Conservation (phyloP, 2,329 filamentous ascomycete species). For the Arthrobotrys conoides region DNA sequence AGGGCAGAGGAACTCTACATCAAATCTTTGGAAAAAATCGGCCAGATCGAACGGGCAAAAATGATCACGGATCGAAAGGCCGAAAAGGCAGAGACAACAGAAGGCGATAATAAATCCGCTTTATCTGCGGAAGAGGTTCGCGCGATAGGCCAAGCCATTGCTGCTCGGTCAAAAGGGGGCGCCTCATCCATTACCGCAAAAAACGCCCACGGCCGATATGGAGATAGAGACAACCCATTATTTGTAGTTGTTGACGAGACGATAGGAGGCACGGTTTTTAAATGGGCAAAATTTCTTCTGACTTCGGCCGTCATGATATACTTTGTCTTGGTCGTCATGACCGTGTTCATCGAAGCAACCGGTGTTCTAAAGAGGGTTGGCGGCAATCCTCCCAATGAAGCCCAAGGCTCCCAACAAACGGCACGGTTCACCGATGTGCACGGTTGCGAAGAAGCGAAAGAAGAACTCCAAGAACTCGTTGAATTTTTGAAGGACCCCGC, state of each 20-base stretch:
- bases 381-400: slow-evolving; percentile 81
- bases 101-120: slow-evolving; percentile 69
- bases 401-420: slow-evolving; percentile 91
- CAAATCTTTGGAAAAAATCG: slow-evolving; percentile 74
- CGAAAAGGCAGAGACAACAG: slow-evolving; percentile 66
- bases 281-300: slow-evolving; percentile 89
- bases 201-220: slow-evolving; percentile 69
- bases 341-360: slow-evolving; percentile 84
- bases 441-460: slow-evolving; percentile 97
- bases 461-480: slow-evolving; percentile 95
- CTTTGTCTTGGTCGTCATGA: slow-evolving; percentile 82
- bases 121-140: slow-evolving; percentile 74
- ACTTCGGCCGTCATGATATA: slow-evolving; percentile 85
- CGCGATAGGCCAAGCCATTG: slow-evolving; percentile 84
- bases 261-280: slow-evolving; percentile 82
- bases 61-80: slow-evolving; percentile 65
- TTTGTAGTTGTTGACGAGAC: slow-evolving; percentile 97
- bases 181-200: slow-evolving; percentile 73
- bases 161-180: slow-evolving; percentile 78
- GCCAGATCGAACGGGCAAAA: slow-evolving; percentile 65
- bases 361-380: slow-evolving; percentile 84
- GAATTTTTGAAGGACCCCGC: slow-evolving; percentile 96
- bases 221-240: slow-evolving; percentile 85
- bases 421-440: slow-evolving; percentile 94
- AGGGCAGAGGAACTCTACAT: slow-evolving; percentile 84